Evolutionary conservation across 805 yeast genomes (phyloP), one percentile per base, ranked within the genome.

Genomic region (Starmerella lactis-condensi): DNA sequence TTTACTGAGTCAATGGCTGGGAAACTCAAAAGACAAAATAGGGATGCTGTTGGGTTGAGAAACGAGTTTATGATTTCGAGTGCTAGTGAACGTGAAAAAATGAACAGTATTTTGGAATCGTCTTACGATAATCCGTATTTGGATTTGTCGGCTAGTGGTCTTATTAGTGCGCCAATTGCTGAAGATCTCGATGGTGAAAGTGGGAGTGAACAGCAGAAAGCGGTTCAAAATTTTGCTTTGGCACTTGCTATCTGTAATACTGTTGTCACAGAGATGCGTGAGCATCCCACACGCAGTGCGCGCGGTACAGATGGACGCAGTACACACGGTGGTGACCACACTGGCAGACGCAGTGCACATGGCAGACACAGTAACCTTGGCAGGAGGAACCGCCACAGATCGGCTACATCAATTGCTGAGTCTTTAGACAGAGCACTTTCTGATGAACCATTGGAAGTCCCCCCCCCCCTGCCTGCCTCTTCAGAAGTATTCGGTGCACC

Each of bases 1-100:
- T 75, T 74, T 50, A 75, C 85, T 3, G 83, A 76, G 44, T 82
- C 83, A 1, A 62, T 69, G 51, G 71, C 72, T 26, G 89, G 89
- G 17, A 60, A 69, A 42, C 67, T 72, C 41, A 73, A 71, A 45
- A 57, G 85, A 29, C 54, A 58, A 19, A 22, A 20, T 6, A 43
- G 62, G 12, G 73, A 75, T 47, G 66, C 65, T 8, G 66, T 60
- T 11, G 56, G 54, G 4, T 72, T 70, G 39, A 47, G 56, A 6
- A 53, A 48, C 10, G 47, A 53, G 22, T 64, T 67, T 58, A 53
- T 50, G 24, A 43, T 42, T 9, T 43, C 46, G 9, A 67, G 72
- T 28, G 48, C 44, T 0, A 43, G 45, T 2, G 75, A 71, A 42
- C 55, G 52, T 29, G 46, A 39, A 1, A 42, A 42, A 3, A 75